These are phyloP conservation scores for Cystoisospora suis DNA, from an alignment of 169 alveolate genomes.

Conservation along the genomic window DNA sequence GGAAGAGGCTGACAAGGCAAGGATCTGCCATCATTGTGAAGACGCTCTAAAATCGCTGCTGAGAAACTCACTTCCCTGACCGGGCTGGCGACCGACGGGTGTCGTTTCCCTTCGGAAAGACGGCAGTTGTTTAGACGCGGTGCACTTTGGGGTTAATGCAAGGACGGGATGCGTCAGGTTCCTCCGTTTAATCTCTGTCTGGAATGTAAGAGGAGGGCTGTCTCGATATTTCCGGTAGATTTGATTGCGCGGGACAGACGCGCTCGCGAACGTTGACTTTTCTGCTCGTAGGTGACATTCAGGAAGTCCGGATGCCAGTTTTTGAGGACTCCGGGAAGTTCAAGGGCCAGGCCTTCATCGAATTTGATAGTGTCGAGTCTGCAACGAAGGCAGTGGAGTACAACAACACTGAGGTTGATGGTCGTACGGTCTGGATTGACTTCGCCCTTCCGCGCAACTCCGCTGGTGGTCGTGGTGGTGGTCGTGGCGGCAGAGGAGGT, in stretches of 20 bases:
- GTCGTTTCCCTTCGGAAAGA: no score
- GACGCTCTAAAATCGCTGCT: no score
- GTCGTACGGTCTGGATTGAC: constrained; percentile 79
- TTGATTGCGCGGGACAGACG: no score
- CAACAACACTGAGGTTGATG: constrained; percentile 80
- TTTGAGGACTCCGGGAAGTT: constrained; percentile 81
- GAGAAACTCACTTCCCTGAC: no score
- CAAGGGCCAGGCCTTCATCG: constrained; percentile 77
- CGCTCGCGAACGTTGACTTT: background rate
- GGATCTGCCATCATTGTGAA: no score
- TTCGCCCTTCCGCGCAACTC: constrained; percentile 77
- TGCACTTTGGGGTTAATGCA: no score
- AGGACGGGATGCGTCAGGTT: no score
- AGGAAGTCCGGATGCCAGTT: constrained; percentile 72
- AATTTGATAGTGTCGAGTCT: constrained; percentile 75
- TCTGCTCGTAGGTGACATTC: constrained; percentile 64
- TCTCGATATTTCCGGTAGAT: background rate
- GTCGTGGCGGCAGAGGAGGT: constrained; percentile 78
- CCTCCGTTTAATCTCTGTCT: background rate
- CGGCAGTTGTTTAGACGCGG: no score
- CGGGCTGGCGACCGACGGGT: no score
- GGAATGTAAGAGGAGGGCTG: background rate
- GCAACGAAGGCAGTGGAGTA: constrained; percentile 81
- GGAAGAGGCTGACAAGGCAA: no score
- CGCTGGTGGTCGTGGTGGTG: constrained; percentile 75